Evolutionary conservation across 2,329 filamentous ascomycete species (phyloP).

Genomic region (Calcarisporium arbuscula): DNA sequence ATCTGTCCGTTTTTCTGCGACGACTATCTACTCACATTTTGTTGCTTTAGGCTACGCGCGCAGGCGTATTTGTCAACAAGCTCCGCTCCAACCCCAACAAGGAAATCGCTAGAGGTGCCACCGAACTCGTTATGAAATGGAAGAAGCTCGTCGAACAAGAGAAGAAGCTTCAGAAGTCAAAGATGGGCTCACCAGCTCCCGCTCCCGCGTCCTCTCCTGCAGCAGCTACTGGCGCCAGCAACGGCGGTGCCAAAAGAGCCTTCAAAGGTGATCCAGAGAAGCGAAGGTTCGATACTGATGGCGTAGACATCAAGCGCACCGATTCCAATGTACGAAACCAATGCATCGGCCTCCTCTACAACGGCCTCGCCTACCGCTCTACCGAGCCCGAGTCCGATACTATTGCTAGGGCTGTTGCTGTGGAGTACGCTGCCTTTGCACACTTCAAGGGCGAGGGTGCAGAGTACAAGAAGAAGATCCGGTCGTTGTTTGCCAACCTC

Average conservation of each 20-base stretch:
- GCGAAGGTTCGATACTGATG: conserved; percentile 75
- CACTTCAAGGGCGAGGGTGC: conserved; percentile 63
- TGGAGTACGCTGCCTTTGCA: conserved; percentile 72
- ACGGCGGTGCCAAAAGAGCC: conserved; percentile 35
- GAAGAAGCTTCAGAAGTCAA: conserved; percentile 43
- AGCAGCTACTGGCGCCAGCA: conserved; percentile 33
- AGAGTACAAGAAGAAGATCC: conserved; percentile 81
- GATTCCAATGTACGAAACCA: conserved; percentile 69
- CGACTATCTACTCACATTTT: conserved; percentile 1
- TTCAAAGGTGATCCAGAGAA: conserved; percentile 67
- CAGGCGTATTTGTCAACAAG: conserved; percentile 84
- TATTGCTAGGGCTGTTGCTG: conserved; percentile 68
- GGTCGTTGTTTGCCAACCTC: conserved; percentile 88
- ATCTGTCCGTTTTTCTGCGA: neutral
- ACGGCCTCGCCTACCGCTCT: conserved; percentile 70
- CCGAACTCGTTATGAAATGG: conserved; percentile 84
- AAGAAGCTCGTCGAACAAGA: conserved; percentile 67
- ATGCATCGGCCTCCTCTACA: conserved; percentile 88
- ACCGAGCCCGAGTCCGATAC: conserved; percentile 65
- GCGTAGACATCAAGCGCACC: conserved; percentile 71
- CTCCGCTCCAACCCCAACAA: conserved; percentile 71
- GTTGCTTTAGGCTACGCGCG: conserved; percentile 63
- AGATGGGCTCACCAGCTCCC: conserved; percentile 26
- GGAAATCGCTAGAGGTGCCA: conserved; percentile 69
- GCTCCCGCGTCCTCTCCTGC: conserved; percentile 50